phyloP scores from a whole-genome alignment of 2,329 filamentous ascomycete genomes.

The Spiromastix sp. region DNA sequence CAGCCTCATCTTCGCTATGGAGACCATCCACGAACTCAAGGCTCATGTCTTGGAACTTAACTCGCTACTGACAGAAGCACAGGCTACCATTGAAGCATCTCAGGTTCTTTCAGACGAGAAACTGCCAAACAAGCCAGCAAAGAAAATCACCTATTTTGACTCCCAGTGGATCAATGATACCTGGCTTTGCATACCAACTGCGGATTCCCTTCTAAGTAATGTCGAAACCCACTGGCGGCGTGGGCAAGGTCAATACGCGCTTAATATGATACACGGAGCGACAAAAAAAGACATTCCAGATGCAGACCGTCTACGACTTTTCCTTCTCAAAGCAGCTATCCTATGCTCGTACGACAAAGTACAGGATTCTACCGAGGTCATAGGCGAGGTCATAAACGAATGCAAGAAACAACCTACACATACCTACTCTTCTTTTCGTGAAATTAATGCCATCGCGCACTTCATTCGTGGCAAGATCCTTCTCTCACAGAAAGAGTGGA shows the following conservation, averaged over 20 bases:
- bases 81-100: conserved; percentile 2
- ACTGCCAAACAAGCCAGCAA: no score
- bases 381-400: conserved; percentile 6
- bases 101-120: no score
- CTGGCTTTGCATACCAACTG: conserved; percentile 11
- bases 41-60: conserved; percentile 10
- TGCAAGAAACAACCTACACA: conserved; percentile 1
- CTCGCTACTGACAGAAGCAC: conserved; percentile 9
- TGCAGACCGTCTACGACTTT: conserved; percentile 9
- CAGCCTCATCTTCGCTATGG: conserved; percentile 5
- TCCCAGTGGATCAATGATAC: conserved; percentile 13
- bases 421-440: background rate
- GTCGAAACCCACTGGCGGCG: conserved; percentile 11
- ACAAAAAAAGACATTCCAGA: conserved; percentile 6
- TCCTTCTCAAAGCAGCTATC: conserved; percentile 11
- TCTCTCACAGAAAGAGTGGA: conserved; percentile 9
- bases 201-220: conserved; percentile 6
- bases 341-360: conserved; percentile 8
- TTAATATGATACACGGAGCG: conserved; percentile 7
- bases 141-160: no score
- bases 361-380: conserved; percentile 3
- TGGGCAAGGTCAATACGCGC: conserved; percentile 8
- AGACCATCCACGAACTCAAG: conserved; percentile 5
- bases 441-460: conserved; percentile 12
- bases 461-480: conserved; percentile 14